Evolutionary conservation across 306 rosid species (phyloP).

Genomic region (Cajanus cajan): DNA sequence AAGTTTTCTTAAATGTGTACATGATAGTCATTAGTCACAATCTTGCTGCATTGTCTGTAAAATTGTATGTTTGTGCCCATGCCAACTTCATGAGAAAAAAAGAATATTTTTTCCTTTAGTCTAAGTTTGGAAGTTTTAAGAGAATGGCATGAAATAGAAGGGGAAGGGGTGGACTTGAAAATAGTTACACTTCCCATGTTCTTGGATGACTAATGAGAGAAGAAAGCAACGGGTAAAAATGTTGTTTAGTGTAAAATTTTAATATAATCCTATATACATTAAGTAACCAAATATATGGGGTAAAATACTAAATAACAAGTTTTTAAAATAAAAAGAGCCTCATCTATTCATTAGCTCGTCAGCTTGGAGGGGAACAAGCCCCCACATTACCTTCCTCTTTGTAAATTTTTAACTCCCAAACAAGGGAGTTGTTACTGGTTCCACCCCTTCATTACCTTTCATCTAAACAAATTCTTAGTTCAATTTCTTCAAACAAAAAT

Average conservation of each 20-base stretch:
- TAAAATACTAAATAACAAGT: not conserved
- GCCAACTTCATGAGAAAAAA: not conserved
- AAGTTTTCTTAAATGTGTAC: not conserved
- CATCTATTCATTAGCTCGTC: not conserved
- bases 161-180: not conserved
- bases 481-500: not conserved
- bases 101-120: not conserved
- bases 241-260: conserved; percentile 1
- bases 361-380: not conserved
- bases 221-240: not conserved
- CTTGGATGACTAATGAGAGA: not conserved
- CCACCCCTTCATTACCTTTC: not conserved
- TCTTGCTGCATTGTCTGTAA: not conserved
- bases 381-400: not conserved
- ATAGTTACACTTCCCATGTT: not conserved
- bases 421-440: conserved; percentile 10
- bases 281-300: not conserved
- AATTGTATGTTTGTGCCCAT: not conserved
- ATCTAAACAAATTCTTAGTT: not conserved
- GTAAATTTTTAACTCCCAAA: not conserved
- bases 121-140: not conserved
- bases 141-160: conserved; percentile 8
- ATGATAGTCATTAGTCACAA: not conserved
- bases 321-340: not conserved
- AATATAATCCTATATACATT: not conserved